A percentile compares a stretch with the other conserved stretches of the same genome.
Evolutionary conservation across 305 asterid genomes (phyloP).

Genomic region (Fraxinus baroniana): DNA sequence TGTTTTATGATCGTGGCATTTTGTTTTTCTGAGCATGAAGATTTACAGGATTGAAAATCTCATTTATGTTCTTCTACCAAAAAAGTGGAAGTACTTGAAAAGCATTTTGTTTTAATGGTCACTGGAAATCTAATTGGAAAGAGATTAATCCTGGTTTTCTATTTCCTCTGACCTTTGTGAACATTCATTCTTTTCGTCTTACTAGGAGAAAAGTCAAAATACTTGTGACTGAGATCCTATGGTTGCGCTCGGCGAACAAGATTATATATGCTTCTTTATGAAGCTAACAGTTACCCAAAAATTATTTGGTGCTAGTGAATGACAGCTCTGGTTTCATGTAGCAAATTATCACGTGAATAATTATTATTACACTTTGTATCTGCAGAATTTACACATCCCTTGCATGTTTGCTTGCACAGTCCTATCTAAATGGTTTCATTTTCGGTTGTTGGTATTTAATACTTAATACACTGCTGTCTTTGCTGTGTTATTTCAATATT

Average conservation of each 20-base stretch:
- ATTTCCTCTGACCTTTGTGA: slow-evolving; percentile 3
- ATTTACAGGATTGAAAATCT: neutral
- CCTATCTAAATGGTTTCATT: neutral
- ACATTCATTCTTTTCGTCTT: neutral
- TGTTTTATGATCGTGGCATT: neutral
- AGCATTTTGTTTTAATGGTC: neutral
- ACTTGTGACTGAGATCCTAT: neutral
- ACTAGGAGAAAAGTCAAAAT: neutral
- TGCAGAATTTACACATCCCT: neutral
- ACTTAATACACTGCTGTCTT: neutral
- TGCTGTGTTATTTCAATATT: neutral
- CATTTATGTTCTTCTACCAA: neutral
- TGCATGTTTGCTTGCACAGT: neutral
- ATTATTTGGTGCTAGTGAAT: neutral
- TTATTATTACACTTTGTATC: neutral
- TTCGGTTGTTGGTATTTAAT: slow-evolving; percentile 2
- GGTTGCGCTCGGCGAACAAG: neutral
- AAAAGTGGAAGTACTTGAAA: neutral
- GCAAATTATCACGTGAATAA: neutral
- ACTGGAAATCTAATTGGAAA: neutral
- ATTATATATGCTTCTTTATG: slow-evolving; percentile 8
- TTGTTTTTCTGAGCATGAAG: neutral
- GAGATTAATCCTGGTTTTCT: neutral
- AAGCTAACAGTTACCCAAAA: neutral
- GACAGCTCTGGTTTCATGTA: slow-evolving; percentile 12